phyloP scores from a whole-genome alignment of 2,329 filamentous ascomycete species.

The Aphanocladium album region DNA sequence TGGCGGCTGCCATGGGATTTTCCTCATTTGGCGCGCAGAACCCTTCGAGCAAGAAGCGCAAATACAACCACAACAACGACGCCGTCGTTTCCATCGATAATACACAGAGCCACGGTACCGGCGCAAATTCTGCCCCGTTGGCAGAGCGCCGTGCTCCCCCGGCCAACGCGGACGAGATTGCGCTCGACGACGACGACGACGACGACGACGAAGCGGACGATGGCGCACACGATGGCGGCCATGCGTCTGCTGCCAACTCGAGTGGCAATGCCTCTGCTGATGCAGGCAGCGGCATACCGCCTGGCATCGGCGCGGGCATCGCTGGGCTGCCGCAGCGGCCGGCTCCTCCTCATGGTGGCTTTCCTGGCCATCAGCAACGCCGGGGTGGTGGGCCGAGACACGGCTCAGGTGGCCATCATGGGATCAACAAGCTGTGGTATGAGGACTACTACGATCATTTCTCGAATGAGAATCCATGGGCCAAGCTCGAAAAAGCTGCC shows the following conservation, averaged over 20 bases:
- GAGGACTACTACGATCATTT: conserved; percentile 63
- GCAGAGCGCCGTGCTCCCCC: conserved; percentile 20
- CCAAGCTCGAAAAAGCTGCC: conserved; percentile 43
- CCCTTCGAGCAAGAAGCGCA: conserved; percentile 58
- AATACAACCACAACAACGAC: conserved; percentile 55
- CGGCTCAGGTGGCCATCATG: conserved; percentile 10
- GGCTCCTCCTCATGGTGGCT: conserved; percentile 15
- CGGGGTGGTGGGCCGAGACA: conserved; percentile 22
- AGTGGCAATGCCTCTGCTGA: neutral
- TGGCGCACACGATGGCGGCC: neutral
- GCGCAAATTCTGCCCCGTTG: conserved; percentile 33
- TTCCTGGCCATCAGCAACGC: conserved; percentile 12
- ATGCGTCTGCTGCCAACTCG: too few relatives aligned
- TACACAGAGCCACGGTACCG: conserved; percentile 28
- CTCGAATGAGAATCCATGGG: conserved; percentile 72
- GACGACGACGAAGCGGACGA: neutral
- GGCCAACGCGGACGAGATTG: conserved; percentile 42
- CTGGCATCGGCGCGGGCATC: conserved; percentile 30
- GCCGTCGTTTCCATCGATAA: conserved; percentile 31
- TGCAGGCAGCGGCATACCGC: conserved; percentile 14
- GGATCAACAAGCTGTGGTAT: conserved; percentile 46
- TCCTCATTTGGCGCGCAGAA: conserved; percentile 59
- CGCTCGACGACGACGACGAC: conserved; percentile 33
- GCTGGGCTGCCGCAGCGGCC: conserved; percentile 29
- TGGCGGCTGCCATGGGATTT: conserved; percentile 69